Percentiles rank a stretch among this genome's conserved stretches.
These are phyloP conservation scores for Bathelium albidoporum DNA, from an alignment of 495 filamentous ascomycete species.

Conservation along the genomic window DNA sequence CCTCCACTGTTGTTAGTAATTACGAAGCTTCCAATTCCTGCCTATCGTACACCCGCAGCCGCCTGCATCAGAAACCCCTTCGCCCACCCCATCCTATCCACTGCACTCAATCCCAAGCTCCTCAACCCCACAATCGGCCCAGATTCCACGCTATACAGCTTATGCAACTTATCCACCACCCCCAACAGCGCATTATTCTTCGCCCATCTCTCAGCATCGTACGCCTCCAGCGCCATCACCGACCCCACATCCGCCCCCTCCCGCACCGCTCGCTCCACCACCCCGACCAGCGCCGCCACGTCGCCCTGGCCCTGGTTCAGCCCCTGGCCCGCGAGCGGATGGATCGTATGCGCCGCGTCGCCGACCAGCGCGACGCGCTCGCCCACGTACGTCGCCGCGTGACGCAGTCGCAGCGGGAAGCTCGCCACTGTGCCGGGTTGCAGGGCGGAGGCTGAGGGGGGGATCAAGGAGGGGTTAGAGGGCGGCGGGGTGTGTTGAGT, in stretches of 20 bases:
- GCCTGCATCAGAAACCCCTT: conserved; percentile 85
- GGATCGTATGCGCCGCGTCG: conserved; percentile 89
- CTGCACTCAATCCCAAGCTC: conserved; percentile 62
- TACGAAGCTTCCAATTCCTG: background rate
- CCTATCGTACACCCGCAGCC: conserved; percentile 50
- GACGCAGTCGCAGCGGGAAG: conserved; percentile 83
- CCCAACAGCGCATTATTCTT: conserved; percentile 79
- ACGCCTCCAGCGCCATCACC: conserved; percentile 63
- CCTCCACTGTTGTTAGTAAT: too few species aligned
- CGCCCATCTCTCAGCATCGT: conserved; percentile 66
- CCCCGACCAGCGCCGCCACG: conserved; percentile 60
- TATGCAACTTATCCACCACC: conserved; percentile 86
- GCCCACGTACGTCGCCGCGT: conserved; percentile 83
- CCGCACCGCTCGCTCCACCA: conserved; percentile 63
- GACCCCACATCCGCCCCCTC: conserved; percentile 71
- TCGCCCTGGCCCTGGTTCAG: conserved; percentile 90
- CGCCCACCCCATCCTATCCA: conserved; percentile 65
- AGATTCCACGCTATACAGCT: conserved; percentile 68
- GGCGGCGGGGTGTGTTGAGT: conserved; percentile 64
- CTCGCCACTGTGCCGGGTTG: conserved; percentile 76
- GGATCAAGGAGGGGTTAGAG: too few species aligned
- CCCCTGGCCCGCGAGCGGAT: conserved; percentile 89
- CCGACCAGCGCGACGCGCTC: conserved; percentile 78
- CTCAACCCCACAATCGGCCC: conserved; percentile 69
- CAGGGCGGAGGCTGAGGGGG: too few species aligned